Conservation (phyloP, 331 rosid species). For the Cydonia oblonga region DNA sequence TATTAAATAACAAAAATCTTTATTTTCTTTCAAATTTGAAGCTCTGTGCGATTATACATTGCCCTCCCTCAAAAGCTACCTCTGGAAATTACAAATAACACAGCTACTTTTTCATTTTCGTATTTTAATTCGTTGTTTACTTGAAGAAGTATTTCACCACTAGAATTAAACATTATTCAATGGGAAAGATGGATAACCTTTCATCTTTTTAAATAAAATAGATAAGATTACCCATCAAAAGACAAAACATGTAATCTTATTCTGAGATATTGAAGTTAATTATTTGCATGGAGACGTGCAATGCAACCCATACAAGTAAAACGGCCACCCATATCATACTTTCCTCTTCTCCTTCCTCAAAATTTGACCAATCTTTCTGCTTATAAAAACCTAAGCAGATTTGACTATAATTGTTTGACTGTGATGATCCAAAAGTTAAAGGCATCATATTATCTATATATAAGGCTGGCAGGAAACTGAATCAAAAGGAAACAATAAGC, state of each 20-base stretch:
- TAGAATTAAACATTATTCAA: too few relatives aligned
- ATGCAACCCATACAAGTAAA: neutral
- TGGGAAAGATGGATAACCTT: too few relatives aligned
- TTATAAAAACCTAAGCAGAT: neutral
- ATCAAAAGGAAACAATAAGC: neutral
- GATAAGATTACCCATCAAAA: too few relatives aligned
- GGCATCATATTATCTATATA: neutral
- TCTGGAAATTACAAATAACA: too few relatives aligned
- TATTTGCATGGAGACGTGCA: slow-evolving; percentile 6
- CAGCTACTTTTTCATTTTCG: too few relatives aligned
- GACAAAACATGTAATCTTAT: neutral
- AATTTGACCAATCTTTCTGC: neutral
- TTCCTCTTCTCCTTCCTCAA: neutral
- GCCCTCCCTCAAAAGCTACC: too few relatives aligned
- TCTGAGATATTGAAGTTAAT: neutral
- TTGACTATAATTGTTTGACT: slow-evolving; percentile 24
- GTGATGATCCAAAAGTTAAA: slow-evolving; percentile 6
- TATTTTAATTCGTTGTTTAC: too few relatives aligned
- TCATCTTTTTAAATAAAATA: neutral
- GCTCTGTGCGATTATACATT: too few relatives aligned
- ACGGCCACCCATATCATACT: neutral
- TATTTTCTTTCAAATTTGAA: too few relatives aligned
- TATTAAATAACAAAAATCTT: too few relatives aligned
- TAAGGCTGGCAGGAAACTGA: neutral
- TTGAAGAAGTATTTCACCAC: too few relatives aligned